Evolutionary conservation across 805 yeast genomes (phyloP), one percentile per base, ranked within the genome.

Genomic region (Priceomyces haplophilus): DNA sequence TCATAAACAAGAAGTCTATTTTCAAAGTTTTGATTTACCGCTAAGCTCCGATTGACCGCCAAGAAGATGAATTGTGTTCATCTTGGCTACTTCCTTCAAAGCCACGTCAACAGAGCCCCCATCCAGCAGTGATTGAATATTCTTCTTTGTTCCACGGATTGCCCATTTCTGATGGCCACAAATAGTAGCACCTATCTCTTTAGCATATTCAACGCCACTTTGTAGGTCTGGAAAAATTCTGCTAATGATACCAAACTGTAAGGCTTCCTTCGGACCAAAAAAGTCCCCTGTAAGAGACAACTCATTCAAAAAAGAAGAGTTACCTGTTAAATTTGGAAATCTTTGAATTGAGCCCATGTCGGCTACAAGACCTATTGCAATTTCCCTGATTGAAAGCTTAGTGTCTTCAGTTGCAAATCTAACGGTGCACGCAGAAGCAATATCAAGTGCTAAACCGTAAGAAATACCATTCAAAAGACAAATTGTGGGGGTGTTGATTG

Each of bases 281-380:
- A 61, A 58, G 19, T 76, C 75, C 7, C 83, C 91, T 0, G 88
- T 80, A 48, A 79, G 70, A 3, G 85, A 79, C 37, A 78, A 61
- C 50, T 82, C 85, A 56, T 73, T 74, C 46, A 83, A 62, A 64
- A 78, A 69, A 4, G 87, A 80, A 12, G 67, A 62, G 56, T 82
- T 82, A 34, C 73, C 73, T 15, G 75, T 73, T 1, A 81, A 43
- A 15, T 56, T 54, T 4, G 87, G 83, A 44, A 84, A 54, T 55
- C 91, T 70, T 61, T 85, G 90, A 44, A 85, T 66, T 1, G 86
- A 73, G 3, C 95, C 95, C 54, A 85, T 83, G 57, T 86, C 93
- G 1, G 93, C 89, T 30, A 86, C 76, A 56, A 86, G 71, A 2
- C 91, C 93, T 41, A 85, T 70, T 47, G 80, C 78, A 46, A 85